These are phyloP conservation scores for Ustilago nuda DNA, from an alignment of 1,284 basidiomycete species.

Conservation along the genomic window DNA sequence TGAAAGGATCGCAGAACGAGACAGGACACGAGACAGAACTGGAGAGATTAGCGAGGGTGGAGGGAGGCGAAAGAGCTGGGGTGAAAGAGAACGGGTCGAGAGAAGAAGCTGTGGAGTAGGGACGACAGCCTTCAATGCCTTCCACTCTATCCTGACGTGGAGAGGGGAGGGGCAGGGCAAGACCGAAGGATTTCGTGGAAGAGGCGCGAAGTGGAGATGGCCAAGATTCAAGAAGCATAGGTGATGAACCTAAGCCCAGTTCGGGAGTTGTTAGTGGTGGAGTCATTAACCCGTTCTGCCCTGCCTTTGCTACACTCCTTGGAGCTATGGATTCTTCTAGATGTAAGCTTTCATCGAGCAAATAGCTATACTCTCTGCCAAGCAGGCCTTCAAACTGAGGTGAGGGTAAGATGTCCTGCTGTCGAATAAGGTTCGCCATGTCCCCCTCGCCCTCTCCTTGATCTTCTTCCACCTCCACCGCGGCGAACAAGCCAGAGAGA, in stretches of 20 bases:
- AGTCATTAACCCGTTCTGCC: conserved; percentile 19
- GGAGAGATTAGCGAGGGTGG: background rate
- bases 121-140: conserved; percentile 23
- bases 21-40: conserved; percentile 23
- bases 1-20: background rate
- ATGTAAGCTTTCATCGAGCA: conserved; percentile 16
- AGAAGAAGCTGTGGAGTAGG: conserved; percentile 5
- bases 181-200: background rate
- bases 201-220: conserved; percentile 20
- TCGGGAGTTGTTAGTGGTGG: conserved; percentile 44
- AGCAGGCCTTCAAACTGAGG: conserved; percentile 4
- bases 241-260: conserved; percentile 25
- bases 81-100: conserved; percentile 10
- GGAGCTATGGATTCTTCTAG: background rate
- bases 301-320: background rate
- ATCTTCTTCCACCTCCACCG: background rate
- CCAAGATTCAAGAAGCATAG: conserved; percentile 18
- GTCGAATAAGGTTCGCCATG: conserved; percentile 7
- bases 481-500: conserved; percentile 11
- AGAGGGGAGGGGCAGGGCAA: background rate
- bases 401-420: background rate
- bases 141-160: background rate
- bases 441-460: conserved; percentile 14
- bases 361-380: conserved; percentile 34
- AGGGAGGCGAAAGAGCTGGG: background rate